phyloP scores from a whole-genome alignment of 495 filamentous ascomycete species.

The Xylaria bambusicola region DNA sequence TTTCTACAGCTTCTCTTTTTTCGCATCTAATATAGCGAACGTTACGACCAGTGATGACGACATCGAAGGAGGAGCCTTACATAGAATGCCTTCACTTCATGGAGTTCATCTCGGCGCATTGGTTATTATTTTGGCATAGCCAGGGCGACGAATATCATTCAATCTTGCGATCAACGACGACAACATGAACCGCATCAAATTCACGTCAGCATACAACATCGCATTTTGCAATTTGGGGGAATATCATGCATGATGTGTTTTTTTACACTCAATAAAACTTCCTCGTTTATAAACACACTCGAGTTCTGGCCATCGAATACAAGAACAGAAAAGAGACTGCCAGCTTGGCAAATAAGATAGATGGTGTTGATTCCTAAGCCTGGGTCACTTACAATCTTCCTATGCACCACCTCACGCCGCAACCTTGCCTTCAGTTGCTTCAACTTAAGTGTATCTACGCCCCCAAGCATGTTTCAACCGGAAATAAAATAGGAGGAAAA shows the following conservation, averaged over 20 bases:
- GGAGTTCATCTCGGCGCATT: conserved; percentile 8
- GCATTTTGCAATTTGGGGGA: conserved; percentile 2
- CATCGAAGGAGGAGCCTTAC: background rate
- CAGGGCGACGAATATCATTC: background rate
- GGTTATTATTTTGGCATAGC: conserved; percentile 12
- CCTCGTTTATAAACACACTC: background rate
- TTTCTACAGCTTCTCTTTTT: background rate
- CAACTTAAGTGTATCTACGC: conserved; percentile 8
- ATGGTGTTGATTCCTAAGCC: background rate
- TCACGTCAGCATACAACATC: conserved; percentile 25
- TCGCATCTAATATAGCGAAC: conserved; percentile 8
- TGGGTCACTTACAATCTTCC: background rate
- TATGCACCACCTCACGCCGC: background rate
- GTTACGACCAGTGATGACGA: background rate
- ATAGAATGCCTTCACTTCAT: conserved; percentile 8
- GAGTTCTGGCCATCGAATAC: background rate
- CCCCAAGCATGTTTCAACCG: background rate
- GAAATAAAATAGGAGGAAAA: background rate
- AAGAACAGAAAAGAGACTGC: background rate
- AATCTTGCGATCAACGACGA: conserved; percentile 26
- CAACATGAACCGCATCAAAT: conserved; percentile 34
- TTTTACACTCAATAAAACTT: conserved; percentile 1
- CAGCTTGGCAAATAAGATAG: background rate
- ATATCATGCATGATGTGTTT: conserved; percentile 8
- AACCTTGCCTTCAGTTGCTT: background rate